Evolutionary conservation across 306 rosid genomes (phyloP).

Genomic region (Trichosanthes cucumerina): DNA sequence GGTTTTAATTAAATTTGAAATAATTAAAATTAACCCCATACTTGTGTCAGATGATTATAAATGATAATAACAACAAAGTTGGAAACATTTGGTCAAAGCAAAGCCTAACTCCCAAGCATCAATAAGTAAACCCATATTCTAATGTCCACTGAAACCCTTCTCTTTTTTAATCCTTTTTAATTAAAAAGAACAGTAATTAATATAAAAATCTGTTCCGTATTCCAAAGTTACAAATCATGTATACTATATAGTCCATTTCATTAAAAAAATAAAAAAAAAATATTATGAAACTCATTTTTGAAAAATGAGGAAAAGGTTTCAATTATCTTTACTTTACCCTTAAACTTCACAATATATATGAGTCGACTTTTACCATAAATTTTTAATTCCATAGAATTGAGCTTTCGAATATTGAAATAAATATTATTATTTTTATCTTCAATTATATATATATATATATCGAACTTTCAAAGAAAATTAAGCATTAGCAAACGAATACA

Average conservation of each 20-base stretch:
- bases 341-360: no score
- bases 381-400: no score
- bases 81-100: not conserved
- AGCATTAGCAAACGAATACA: no score
- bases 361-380: no score
- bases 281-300: no score
- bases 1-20: not conserved
- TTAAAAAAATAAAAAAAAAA: no score
- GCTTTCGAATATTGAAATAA: no score
- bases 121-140: constrained; percentile 6
- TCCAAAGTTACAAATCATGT: not conserved
- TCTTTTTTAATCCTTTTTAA: not conserved
- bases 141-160: not conserved
- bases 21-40: not conserved
- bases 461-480: no score
- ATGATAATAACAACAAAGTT: not conserved
- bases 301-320: not conserved
- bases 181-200: not conserved
- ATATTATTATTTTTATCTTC: no score
- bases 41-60: not conserved
- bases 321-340: no score
- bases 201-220: not conserved
- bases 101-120: not conserved
- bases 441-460: no score
- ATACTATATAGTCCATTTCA: not conserved